Percentiles rank a stretch among this genome's conserved stretches.
phyloP scores from a whole-genome alignment of 257 asterid species.

The Gynochthodes officinalis region DNA sequence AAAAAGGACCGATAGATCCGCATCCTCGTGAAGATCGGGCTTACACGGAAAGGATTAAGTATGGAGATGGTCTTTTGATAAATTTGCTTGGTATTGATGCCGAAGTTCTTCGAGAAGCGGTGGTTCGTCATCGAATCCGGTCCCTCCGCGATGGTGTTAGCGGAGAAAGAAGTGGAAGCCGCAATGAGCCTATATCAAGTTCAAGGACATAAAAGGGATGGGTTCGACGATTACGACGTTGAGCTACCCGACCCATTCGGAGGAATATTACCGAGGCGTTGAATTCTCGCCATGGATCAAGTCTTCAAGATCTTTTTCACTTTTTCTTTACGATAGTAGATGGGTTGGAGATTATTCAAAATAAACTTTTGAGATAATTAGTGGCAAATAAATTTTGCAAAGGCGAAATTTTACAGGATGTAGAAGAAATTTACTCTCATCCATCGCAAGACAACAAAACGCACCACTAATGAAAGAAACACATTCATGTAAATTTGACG shows the following conservation, averaged over 20 bases:
- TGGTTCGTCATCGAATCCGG: constrained; percentile 78
- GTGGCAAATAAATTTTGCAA: too few relatives aligned
- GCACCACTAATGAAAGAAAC: too few relatives aligned
- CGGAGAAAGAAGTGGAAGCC: constrained; percentile 67
- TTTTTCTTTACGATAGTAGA: too few relatives aligned
- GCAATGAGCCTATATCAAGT: constrained; percentile 71
- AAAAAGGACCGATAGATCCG: constrained; percentile 88
- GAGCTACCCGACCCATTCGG: constrained; percentile 37
- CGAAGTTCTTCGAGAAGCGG: constrained; percentile 90
- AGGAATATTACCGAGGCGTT: constrained; percentile 81
- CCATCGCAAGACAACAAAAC: too few relatives aligned
- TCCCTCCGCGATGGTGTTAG: constrained; percentile 38
- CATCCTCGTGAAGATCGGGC: constrained; percentile 76
- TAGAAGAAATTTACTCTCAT: too few relatives aligned
- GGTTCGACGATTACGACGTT: constrained; percentile 74
- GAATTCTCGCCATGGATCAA: constrained; percentile 71
- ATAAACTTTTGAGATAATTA: too few relatives aligned
- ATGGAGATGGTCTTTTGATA: constrained; percentile 70
- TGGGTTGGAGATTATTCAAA: too few relatives aligned
- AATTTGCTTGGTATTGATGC: constrained; percentile 86
- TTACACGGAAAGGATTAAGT: constrained; percentile 63
- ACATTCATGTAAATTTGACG: too few relatives aligned
- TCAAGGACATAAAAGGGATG: constrained; percentile 92
- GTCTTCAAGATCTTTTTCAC: constrained; percentile 32
- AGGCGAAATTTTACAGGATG: too few relatives aligned